These are phyloP conservation scores for Ogataea methanolica DNA, from an alignment of 805 yeast species.

Conservation along the genomic window DNA sequence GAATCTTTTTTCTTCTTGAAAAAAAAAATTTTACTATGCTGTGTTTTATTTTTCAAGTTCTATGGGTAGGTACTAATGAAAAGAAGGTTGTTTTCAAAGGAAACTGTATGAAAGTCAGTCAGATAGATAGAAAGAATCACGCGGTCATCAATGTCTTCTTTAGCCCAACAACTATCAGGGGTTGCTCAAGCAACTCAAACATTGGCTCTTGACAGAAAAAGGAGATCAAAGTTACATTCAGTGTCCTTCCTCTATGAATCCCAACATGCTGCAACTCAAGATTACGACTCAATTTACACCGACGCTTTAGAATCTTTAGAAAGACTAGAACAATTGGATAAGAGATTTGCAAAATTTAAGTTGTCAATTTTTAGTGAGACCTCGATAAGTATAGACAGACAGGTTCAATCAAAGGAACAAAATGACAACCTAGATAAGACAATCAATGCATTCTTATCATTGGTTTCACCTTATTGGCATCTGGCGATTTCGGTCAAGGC, in stretches of 20 bases:
- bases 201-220: conserved; percentile 79
- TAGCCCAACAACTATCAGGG: conserved; percentile 77
- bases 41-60: no score
- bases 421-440: conserved; percentile 70
- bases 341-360: conserved; percentile 67
- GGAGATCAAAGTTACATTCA: conserved; percentile 81
- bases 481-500: conserved; percentile 75
- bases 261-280: conserved; percentile 89
- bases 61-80: no score
- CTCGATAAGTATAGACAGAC: conserved; percentile 74
- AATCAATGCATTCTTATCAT: conserved; percentile 64
- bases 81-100: no score
- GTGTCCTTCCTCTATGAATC: conserved; percentile 85
- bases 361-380: conserved; percentile 78
- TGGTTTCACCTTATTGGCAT: conserved; percentile 73
- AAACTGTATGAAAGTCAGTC: no score
- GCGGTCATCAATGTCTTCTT: conserved; percentile 34
- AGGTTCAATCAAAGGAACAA: conserved; percentile 75
- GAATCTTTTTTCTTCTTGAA: neutral
- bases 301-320: conserved; percentile 72
- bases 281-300: conserved; percentile 73
- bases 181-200: conserved; percentile 63
- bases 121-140: no score
- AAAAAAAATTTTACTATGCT: no score
- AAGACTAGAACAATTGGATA: conserved; percentile 66